Base-by-base conservation (phyloP, 2,329 filamentous ascomycete species). In the Cryphonectria nitschkei region DNA sequence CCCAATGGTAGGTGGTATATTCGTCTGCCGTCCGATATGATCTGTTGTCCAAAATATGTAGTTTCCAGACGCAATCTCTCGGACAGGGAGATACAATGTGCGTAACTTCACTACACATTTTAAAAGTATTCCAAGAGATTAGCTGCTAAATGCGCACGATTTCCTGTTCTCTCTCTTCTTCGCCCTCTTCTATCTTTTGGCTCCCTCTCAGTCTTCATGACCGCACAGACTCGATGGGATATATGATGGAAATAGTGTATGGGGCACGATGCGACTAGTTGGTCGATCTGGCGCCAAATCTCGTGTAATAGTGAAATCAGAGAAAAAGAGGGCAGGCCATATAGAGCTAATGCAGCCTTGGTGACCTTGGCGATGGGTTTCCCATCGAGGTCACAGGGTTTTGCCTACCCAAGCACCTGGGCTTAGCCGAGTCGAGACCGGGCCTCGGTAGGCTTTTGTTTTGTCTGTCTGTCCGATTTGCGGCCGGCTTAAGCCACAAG, bases 271-370 rank as follows among this genome's bases (percentile, higher is more conserved):
- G 54, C 39, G 46, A 56, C 64, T 19, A 50, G 13, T 22, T 26
- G 16, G 34, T 60, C 58, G 46, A 58, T 58, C 69, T 60, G 52
- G 46, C 50, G 41, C 46, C 67, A 63, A 39, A 34, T 46, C 29
- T 46, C 56, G 13, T 50, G 29, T 67, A 14, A 60, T 6, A 50
- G 29, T 67, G 9, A 60, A 9, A 50, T 68, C 43, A 52, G 8
- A 52, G 8, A 65, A 56, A 50, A 41, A 65, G 52, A 26, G 34
- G 41, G 37, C 68, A 63, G 37, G 64, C 41, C 65, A 70, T 61
- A 68, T 56, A 65, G 39, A 60, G 50, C 60, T 68, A 65, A 46
- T 62, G 61, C 69, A 61, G n/a, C 65, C 52, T 52, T 43, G 34
- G 34, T 58, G 61, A 63, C 26, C 52, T 64, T 56, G 50, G 52